Base-by-base conservation (phyloP, 305 asterid genomes). In the Fraxinus baroniana region DNA sequence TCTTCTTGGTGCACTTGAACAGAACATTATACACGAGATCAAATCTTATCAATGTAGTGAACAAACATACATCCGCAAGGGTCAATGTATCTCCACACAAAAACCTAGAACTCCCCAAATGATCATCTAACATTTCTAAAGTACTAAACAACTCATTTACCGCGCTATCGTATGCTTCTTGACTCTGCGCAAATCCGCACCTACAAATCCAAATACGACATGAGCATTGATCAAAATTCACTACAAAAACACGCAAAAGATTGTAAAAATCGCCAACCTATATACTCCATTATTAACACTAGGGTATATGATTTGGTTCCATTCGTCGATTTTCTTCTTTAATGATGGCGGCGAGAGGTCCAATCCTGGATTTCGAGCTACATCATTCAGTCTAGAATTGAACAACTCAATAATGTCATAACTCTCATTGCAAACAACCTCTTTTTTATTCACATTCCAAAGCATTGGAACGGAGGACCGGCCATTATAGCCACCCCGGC, bases 181-280 rank as follows among this genome's bases (percentile, higher is more conserved):
- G 98, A 83, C 94, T 94, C 83, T 94, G 97, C 1, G 99, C 99
- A 84, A 95, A 95, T 72, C 98, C 98, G 71, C 98, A 95, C 89
- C 99, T 94, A 46, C 83, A 78, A 26, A 70, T 12, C 10, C 10
- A 77, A 73, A 22, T 60, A 60, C 32, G 30, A 17, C 64, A 62
- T 24, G 33, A 68, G 37, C 10, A n/a, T 7, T 2, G 17, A 39
- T 46, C 76, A 71, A 10, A 46, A 18, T 36, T 24, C 24, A 39
- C 44, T 22, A 78, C 20, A 30, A 83, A 78, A 82, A 30, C 72
- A 13, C 10, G 17, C 0, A 39, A 35, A 46, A 60, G 30, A 26
- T 44, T 5, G n/a, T 13, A 32, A 32, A 26, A 33, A 35, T 22
- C 44, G 55, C 30, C 36, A 76, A 94, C 98, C 97, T 90, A 79